These are phyloP conservation scores for Penicillium parvum DNA, from an alignment of 495 filamentous ascomycete species.

Conservation along the genomic window DNA sequence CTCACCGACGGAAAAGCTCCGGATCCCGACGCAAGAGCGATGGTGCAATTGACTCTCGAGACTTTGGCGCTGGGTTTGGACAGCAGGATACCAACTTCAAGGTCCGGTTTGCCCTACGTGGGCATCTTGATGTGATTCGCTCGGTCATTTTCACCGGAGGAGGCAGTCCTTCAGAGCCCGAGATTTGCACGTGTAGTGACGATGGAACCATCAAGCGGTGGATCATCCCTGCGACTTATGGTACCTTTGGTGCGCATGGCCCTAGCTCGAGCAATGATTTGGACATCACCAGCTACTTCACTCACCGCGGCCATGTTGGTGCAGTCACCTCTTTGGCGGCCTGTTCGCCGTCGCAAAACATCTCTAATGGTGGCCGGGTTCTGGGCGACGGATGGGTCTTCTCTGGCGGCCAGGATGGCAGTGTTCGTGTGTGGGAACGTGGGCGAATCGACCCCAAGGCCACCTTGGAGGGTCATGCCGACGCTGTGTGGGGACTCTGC, in stretches of 20 bases:
- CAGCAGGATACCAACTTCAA: constrained; percentile 68
- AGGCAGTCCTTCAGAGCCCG: constrained; percentile 88
- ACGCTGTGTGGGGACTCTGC: constrained; percentile 93
- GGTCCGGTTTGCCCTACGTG: constrained; percentile 84
- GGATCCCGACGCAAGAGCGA: constrained; percentile 60
- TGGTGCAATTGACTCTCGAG: constrained; percentile 44
- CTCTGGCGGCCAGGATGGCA: constrained; percentile 91
- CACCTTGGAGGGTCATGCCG: constrained; percentile 88
- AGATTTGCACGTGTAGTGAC: constrained; percentile 94
- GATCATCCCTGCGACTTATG: constrained; percentile 80
- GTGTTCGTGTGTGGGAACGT: constrained; percentile 89
- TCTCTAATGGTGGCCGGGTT: constrained; percentile 80
- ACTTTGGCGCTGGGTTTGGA: constrained; percentile 29
- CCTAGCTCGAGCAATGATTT: constrained; percentile 62
- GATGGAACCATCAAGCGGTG: constrained; percentile 95
- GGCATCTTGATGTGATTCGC: constrained; percentile 89
- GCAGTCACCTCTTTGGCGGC: constrained; percentile 85
- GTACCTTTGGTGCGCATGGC: constrained; percentile 51
- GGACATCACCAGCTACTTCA: constrained; percentile 89
- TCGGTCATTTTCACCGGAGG: constrained; percentile 95
- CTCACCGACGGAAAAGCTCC: constrained; percentile 80
- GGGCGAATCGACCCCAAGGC: constrained; percentile 93
- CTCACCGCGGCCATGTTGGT: constrained; percentile 86
- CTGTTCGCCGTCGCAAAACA: constrained; percentile 77
- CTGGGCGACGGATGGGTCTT: constrained; percentile 96